Evolutionary conservation across 2,329 filamentous ascomycete species (phyloP).

Genomic region (Pseudohalonectria lignicola): DNA sequence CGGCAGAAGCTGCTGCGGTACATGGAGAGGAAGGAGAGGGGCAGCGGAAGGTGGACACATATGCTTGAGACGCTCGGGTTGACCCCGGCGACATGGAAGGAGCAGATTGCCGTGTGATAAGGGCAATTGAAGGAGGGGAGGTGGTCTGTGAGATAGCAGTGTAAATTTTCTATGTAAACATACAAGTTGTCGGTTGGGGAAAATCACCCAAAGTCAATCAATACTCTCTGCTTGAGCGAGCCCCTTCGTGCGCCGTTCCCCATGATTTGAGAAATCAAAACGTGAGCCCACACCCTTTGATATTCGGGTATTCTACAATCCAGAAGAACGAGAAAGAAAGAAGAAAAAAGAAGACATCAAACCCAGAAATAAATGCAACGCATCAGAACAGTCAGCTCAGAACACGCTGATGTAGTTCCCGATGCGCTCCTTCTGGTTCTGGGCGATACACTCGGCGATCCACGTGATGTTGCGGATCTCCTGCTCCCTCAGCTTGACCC

Average conservation of each 20-base stretch:
- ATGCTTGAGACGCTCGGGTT: conserved; percentile 76
- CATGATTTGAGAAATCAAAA: too few species aligned
- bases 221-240: too few species aligned
- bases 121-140: conserved; percentile 8
- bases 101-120: conserved; percentile 59
- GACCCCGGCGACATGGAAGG: conserved; percentile 80
- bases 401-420: conserved; percentile 99
- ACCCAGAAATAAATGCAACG: neutral
- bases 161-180: conserved; percentile 37
- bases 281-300: too few species aligned
- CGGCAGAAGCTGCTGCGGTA: conserved; percentile 84
- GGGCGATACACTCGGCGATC: conserved; percentile 99
- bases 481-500: conserved; percentile 97
- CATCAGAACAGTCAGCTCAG: conserved; percentile 24
- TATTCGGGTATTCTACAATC: too few species aligned
- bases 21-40: conserved; percentile 78
- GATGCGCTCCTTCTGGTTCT: conserved; percentile 98
- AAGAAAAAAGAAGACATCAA: too few species aligned
- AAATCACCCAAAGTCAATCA: too few species aligned
- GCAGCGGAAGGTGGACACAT: conserved; percentile 81
- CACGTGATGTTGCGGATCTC: conserved; percentile 99
- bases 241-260: too few species aligned
- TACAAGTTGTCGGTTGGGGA: neutral
- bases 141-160: conserved; percentile 14
- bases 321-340: too few species aligned